phyloP scores from a whole-genome alignment of 1,139 yeast species.

The Dujonia santamariae region DNA sequence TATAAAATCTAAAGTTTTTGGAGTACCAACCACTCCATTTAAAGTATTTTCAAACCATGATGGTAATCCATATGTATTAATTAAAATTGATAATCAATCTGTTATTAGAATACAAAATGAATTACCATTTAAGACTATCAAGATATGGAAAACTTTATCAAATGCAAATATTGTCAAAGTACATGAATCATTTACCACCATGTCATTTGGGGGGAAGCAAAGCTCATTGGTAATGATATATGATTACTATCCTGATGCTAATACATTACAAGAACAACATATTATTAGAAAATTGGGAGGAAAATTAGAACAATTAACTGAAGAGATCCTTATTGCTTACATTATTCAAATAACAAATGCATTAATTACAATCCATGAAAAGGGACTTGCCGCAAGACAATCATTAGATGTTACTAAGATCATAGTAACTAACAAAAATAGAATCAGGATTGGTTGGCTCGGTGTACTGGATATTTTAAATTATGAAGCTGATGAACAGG shows the following conservation, averaged over 20 bases:
- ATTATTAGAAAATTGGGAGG: conserved; percentile 28
- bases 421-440: conserved; percentile 65
- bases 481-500: conserved; percentile 30
- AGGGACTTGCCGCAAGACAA: conserved; percentile 60
- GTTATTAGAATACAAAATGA: conserved; percentile 56
- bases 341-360: conserved; percentile 73
- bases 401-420: conserved; percentile 64
- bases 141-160: conserved; percentile 46
- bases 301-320: conserved; percentile 52
- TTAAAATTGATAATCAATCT: conserved; percentile 59
- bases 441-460: conserved; percentile 68
- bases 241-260: conserved; percentile 42
- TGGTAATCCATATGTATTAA: conserved; percentile 73
- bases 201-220: conserved; percentile 72
- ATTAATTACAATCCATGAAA: conserved; percentile 57
- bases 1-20: conserved; percentile 51
- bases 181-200: conserved; percentile 82
- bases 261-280: conserved; percentile 33
- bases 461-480: conserved; percentile 71
- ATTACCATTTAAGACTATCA: conserved; percentile 35
- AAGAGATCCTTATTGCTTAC: conserved; percentile 71
- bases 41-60: conserved; percentile 79
- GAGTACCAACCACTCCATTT: conserved; percentile 61
- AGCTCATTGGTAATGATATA: conserved; percentile 42
- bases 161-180: conserved; percentile 62